Base-by-base conservation (phyloP, 2,329 filamentous ascomycete genomes). In the Scytalidium lignicola region DNA sequence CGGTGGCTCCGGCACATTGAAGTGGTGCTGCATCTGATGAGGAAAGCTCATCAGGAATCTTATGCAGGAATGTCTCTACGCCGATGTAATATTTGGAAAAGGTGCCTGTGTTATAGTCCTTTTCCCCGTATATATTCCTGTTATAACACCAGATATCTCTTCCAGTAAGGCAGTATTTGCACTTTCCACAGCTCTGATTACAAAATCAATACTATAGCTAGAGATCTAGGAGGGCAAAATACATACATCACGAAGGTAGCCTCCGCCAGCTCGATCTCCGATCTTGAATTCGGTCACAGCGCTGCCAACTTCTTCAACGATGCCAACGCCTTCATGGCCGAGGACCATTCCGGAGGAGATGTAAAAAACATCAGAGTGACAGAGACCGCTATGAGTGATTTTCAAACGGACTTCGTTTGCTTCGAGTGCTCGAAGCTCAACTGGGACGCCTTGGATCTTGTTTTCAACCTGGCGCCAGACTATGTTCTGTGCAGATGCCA, bases 281-380 rank as follows among this genome's bases (percentile, higher is more conserved):
- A 79, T 68, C 48, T 76, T 71, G 68, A 84, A 80, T 18, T 70
- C 68, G 44, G 72, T 76, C 40, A 85, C 81, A 2, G 63, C 69
- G 0, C 74, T 68, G 12, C 83, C 82, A 1, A 86, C 61, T 5
- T 76, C 76, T n/a, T 80, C 81, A 3, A 89, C 72, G 7, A 79
- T 78, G 7, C 85, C 85, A 46, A 90, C 76, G 32, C 85, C 71
- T 64, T 90, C 86, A 66, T 90, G 86, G 19, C 86, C 87, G 0
- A 83, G 80, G 6, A 54, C 66, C 54, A 62, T 62, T 19, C 67
- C 63, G 15, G 49, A 65, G 2, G 43, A 44, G 5, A 49, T 48
- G 48, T 62, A 64, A 53, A 73, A 68, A 22, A 70, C 50, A 49
- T 72, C 75, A 2, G 83, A 86, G 42, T 78, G 80, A 64, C 83